phyloP scores from a whole-genome alignment of 106 monocot genomes.

The Dendrobium catenatum region DNA sequence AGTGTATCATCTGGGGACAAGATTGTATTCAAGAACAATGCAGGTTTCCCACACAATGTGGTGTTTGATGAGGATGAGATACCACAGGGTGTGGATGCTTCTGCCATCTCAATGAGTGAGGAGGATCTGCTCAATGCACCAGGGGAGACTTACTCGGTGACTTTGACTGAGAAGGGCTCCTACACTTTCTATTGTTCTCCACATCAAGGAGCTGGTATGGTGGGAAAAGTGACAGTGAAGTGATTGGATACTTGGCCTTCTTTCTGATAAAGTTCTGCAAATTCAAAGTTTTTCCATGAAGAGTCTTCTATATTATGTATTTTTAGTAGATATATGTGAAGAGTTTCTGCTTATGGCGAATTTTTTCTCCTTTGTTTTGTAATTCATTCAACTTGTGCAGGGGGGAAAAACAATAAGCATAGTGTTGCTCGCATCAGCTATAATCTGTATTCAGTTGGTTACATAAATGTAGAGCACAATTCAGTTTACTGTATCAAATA shows the following conservation, averaged over 20 bases:
- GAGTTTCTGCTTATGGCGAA: too few relatives aligned
- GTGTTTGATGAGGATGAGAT: slow-evolving; percentile 86
- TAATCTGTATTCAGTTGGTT: too few relatives aligned
- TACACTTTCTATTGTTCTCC: slow-evolving; percentile 85
- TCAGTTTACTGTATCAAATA: too few relatives aligned
- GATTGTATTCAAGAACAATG: slow-evolving; percentile 91
- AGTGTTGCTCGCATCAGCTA: too few relatives aligned
- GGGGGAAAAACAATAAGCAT: too few relatives aligned
- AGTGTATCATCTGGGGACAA: slow-evolving; percentile 48
- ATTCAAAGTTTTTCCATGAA: too few relatives aligned
- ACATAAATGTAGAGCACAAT: too few relatives aligned
- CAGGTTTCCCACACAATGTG: slow-evolving; percentile 92
- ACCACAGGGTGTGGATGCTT: slow-evolving; percentile 58
- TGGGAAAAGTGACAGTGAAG: slow-evolving; percentile 78
- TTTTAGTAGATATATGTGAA: too few relatives aligned
- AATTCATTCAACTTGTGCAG: too few relatives aligned
- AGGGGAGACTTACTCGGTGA: slow-evolving; percentile 58
- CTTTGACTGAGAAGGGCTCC: slow-evolving; percentile 54
- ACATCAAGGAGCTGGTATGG: slow-evolving; percentile 92
- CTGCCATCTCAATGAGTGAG: slow-evolving; percentile 73
- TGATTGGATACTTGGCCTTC: slow-evolving; percentile 6
- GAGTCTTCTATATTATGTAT: too few relatives aligned
- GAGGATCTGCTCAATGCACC: slow-evolving; percentile 70
- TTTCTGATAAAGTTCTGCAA: not conserved
- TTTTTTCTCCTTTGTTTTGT: too few relatives aligned